Evolutionary conservation across 2,329 filamentous ascomycete species (phyloP).

Genomic region (Epichloe gansuensis): DNA sequence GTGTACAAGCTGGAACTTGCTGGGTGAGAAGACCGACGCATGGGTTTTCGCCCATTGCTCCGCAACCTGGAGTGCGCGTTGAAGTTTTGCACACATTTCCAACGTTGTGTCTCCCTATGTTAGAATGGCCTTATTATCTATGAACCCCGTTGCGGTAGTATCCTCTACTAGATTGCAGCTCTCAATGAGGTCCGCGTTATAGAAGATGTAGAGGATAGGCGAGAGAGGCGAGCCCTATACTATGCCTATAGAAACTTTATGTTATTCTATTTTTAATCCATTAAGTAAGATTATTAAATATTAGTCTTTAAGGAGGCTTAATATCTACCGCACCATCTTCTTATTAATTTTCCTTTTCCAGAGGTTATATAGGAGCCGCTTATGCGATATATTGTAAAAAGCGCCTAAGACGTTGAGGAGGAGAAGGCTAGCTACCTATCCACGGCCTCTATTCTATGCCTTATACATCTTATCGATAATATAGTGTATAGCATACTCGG

Average conservation of each 20-base stretch:
- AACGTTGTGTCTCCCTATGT: neutral
- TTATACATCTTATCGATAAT: slow-evolving; percentile 8
- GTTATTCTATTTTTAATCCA: slow-evolving; percentile 6
- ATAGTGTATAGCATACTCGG: slow-evolving; percentile 8
- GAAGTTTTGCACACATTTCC: neutral
- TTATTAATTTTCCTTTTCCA: slow-evolving; percentile 8
- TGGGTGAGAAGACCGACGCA: neutral
- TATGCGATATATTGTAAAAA: slow-evolving; percentile 9
- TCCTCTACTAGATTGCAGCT: slow-evolving; percentile 3
- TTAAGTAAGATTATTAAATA: slow-evolving; percentile 7
- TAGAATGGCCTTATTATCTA: slow-evolving; percentile 3
- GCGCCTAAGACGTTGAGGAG: slow-evolving; percentile 9
- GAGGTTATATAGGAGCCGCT: slow-evolving; percentile 9
- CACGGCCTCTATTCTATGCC: slow-evolving; percentile 1
- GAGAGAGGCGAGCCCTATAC: slow-evolving; percentile 14
- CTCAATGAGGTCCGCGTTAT: slow-evolving; percentile 15
- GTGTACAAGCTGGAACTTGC: neutral
- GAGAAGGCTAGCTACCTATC: slow-evolving; percentile 7
- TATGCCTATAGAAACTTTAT: slow-evolving; percentile 10
- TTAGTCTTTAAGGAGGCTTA: slow-evolving; percentile 9
- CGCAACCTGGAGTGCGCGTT: neutral
- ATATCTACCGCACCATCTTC: slow-evolving; percentile 12
- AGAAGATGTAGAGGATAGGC: slow-evolving; percentile 17
- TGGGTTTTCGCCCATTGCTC: neutral
- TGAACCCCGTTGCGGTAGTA: slow-evolving; percentile 7